Base-by-base conservation (phyloP, 257 asterid genomes). In the Solanum lignicaule region DNA sequence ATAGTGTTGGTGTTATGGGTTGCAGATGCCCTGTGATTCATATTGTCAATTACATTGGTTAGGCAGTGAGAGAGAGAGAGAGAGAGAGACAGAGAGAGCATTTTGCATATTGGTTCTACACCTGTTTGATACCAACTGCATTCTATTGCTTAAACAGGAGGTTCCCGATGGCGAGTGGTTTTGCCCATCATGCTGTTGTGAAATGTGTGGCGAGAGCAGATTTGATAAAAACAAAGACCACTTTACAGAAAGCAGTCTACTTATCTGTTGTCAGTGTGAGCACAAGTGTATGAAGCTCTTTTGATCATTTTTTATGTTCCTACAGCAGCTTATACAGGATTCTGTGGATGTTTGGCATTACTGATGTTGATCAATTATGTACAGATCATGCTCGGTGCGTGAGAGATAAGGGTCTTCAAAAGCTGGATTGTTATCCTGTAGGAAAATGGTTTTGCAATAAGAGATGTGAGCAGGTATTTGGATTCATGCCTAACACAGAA, bases 161-260 rank as follows among this genome's bases (percentile, higher is more conserved):
- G 89, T 95, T 27, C 98, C 98, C 13, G 94, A 91, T 66, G 98
- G 98, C 46, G 94, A 93, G 85, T 95, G 98, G 98, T 95, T 94
- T 92, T 95, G 98, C 92, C 96, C 93, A 11, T 91, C 95, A 16
- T 95, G 98, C 93, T 90, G 98, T 92, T 95, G 98, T 88, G 89
- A 89, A 91, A 89, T 93, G 74, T 95, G 98, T 92, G 91, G 90
- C 79, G 82, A 84, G 85, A 71, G 88, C 82, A 68, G 87, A 52
- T 85, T 89, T 27, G 92, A 82, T 90, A 66, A 68, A 52, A 88
- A 33, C 58, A 89, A 87, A 38, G 87, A 87, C 72, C 89, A 25
- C 86, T 83, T 81, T 84, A 79, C 86, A n/a, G 93, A 87, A 65
- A 86, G 90, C 87, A 89, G 92, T 65, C 75, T 85, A 73, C 89